Evolutionary conservation across 2,329 filamentous ascomycete species (phyloP).

Genomic region (Colletotrichum sp.): DNA sequence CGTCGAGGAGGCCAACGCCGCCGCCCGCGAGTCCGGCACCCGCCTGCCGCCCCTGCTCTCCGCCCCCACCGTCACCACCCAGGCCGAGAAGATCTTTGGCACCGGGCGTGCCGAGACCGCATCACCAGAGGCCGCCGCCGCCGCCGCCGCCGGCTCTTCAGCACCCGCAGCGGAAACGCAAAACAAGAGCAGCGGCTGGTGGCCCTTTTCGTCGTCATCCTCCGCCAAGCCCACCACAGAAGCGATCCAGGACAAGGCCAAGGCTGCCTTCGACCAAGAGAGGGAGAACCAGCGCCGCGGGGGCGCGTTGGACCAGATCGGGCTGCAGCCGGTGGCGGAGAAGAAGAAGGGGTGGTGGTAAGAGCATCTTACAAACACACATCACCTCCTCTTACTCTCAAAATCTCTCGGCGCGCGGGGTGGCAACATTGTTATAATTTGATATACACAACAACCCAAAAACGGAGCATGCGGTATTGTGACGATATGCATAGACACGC

Average conservation of each 20-base stretch:
- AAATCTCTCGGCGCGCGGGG: background rate
- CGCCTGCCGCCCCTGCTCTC: conserved; percentile 58
- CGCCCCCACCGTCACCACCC: conserved; percentile 36
- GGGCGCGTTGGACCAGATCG: conserved; percentile 56
- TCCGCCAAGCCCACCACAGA: conserved; percentile 31
- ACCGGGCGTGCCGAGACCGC: background rate
- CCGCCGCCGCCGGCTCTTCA: conserved; percentile 28
- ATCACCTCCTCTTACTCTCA: background rate
- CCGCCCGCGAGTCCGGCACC: conserved; percentile 48
- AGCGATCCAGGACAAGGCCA: conserved; percentile 42
- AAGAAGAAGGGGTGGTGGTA: conserved; percentile 55
- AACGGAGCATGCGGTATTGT: background rate
- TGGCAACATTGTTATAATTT: conserved; percentile 6
- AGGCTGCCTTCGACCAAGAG: conserved; percentile 52
- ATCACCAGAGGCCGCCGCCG: conserved; percentile 7
- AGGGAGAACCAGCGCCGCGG: conserved; percentile 55
- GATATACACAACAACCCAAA: background rate
- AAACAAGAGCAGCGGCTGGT: conserved; percentile 31
- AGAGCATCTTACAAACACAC: no score
- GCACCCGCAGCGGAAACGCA: background rate
- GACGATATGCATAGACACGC: conserved; percentile 4
- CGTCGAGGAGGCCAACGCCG: conserved; percentile 61
- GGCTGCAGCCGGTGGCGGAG: conserved; percentile 33
- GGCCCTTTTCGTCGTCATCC: conserved; percentile 37
- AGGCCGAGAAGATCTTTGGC: conserved; percentile 14